phyloP scores from a whole-genome alignment of 2,329 filamentous ascomycete genomes.

The Exutisphaerella laricina region DNA sequence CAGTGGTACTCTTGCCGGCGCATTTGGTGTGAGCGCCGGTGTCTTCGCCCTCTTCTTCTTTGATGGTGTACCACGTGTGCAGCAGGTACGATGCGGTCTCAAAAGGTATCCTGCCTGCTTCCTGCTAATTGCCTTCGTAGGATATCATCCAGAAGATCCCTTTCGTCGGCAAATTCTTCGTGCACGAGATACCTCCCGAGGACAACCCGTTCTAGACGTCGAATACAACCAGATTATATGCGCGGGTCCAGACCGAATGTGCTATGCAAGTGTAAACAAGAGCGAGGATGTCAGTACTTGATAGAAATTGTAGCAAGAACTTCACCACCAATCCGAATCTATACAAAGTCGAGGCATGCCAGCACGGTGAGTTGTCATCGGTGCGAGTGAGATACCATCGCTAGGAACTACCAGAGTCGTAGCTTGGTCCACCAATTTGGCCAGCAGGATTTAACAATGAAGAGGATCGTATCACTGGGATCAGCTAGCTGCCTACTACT shows the following conservation, averaged over 20 bases:
- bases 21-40: slow-evolving; percentile 54
- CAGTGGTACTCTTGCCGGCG: slow-evolving; percentile 45
- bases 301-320: slow-evolving; percentile 10
- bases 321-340: too few relatives aligned
- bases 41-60: slow-evolving; percentile 60
- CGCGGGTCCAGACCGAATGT: background rate
- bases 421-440: too few relatives aligned
- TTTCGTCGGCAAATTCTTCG: slow-evolving; percentile 52
- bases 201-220: slow-evolving; percentile 56
- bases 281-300: slow-evolving; percentile 18
- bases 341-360: too few relatives aligned
- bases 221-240: too few relatives aligned
- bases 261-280: slow-evolving; percentile 18
- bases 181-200: slow-evolving; percentile 55
- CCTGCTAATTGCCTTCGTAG: slow-evolving; percentile 1
- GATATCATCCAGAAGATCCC: slow-evolving; percentile 51
- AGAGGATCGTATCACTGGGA: too few relatives aligned
- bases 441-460: too few relatives aligned
- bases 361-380: too few relatives aligned
- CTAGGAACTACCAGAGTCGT: too few relatives aligned
- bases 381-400: too few relatives aligned
- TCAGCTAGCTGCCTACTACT: too few relatives aligned
- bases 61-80: slow-evolving; percentile 49
- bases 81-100: slow-evolving; percentile 11
- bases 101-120: background rate